These are phyloP conservation scores for maize (Zea mays) DNA, from an alignment of 176 grass and related monocot genomes.

Conservation along the genomic window Zm-B73-REFERENCE-NAM-5.0 NC_050098.1:154067501-154068000, in stretches of 20 bases:
- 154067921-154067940: no score
- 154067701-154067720: neutral
- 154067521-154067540: no score
- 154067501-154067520: no score
- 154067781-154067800: neutral
- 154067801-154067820: slow-evolving; percentile 4
- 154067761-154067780: neutral
- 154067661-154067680: neutral
- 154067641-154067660: neutral
- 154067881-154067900: neutral
- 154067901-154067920: no score
- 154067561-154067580: no score
- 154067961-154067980: neutral
- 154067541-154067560: no score
- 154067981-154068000: neutral
- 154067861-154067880: neutral
- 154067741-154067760: neutral
- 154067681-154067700: slow-evolving; percentile 9
- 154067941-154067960: no score
- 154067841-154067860: neutral
- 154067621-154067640: neutral
- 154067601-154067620: no score
- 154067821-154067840: neutral
- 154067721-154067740: neutral
- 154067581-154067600: no score